Evolutionary conservation across 768 basidiomycete genomes (phyloP).

Genomic region (Cyclocybe aegerita): DNA sequence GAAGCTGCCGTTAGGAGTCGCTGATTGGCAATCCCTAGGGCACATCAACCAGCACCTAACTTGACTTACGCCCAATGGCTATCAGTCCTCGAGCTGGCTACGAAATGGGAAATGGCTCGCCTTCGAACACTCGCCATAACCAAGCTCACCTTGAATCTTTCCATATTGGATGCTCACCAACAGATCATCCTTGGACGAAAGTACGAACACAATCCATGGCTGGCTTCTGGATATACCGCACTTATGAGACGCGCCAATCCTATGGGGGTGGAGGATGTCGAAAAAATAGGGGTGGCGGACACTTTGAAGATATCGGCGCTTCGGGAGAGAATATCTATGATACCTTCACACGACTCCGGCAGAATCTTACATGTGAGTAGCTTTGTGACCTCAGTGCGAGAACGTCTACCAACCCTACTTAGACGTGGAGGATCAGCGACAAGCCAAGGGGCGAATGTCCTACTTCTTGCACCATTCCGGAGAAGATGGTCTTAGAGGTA

Average conservation of each 20-base stretch:
- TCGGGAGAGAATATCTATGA: slow-evolving; percentile 10
- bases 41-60: background rate
- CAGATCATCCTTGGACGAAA: slow-evolving; percentile 23
- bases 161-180: slow-evolving; percentile 13
- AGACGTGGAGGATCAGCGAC: too few relatives aligned
- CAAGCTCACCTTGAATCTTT: slow-evolving; percentile 16
- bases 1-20: background rate
- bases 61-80: slow-evolving; percentile 26
- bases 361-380: too few relatives aligned
- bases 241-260: slow-evolving; percentile 21
- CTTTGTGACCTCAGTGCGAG: too few relatives aligned
- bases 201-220: slow-evolving; percentile 28
- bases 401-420: too few relatives aligned
- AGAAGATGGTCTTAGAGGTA: too few relatives aligned
- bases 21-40: background rate
- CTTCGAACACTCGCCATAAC: slow-evolving; percentile 25
- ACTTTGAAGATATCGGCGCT: slow-evolving; percentile 19
- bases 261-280: slow-evolving; percentile 19
- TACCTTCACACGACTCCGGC: too few relatives aligned
- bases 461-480: too few relatives aligned
- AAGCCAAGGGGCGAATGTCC: too few relatives aligned
- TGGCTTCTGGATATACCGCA: slow-evolving; percentile 18
- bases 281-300: slow-evolving; percentile 18
- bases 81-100: slow-evolving; percentile 31
- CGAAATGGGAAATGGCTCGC: slow-evolving; percentile 31